These are phyloP conservation scores for Nannizzia gypsea DNA, from an alignment of 2,329 filamentous ascomycete species.

Conservation along the genomic window DNA sequence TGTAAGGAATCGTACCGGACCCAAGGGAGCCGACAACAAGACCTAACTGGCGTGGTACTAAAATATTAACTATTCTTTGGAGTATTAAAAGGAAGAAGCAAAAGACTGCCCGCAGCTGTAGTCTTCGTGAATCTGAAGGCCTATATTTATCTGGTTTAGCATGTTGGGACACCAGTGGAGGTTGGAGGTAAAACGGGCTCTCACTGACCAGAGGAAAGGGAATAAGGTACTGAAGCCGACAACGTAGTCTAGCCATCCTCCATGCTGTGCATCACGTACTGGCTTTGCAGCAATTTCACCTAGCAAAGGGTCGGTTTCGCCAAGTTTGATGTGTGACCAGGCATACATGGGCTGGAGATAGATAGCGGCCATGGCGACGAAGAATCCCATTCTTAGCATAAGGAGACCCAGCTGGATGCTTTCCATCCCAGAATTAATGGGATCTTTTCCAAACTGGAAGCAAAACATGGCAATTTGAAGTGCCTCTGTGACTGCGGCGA, in stretches of 20 bases:
- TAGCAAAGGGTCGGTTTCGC: not conserved
- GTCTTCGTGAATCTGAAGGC: not conserved
- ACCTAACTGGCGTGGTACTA: conserved; percentile 36
- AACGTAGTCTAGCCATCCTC: not conserved
- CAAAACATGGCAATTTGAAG: not conserved
- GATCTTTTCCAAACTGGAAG: not conserved
- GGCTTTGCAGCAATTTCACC: not conserved
- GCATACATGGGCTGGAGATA: not conserved
- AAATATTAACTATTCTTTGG: conserved; percentile 36
- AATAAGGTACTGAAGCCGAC: not conserved
- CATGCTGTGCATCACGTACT: not conserved
- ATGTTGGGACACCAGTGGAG: not conserved
- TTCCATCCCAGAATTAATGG: not conserved
- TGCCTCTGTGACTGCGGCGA: not conserved
- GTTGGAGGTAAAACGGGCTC: not conserved
- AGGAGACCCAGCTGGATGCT: not conserved
- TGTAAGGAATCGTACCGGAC: conserved; percentile 33
- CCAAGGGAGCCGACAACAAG: conserved; percentile 32
- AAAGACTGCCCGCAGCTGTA: conserved; percentile 31
- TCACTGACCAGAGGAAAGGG: not conserved
- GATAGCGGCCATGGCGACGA: not conserved
- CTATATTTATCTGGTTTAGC: not conserved
- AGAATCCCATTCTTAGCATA: not conserved
- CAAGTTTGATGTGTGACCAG: not conserved
- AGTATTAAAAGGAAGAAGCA: conserved; percentile 33